Evolutionary conservation across 768 basidiomycete genomes (phyloP).

Genomic region (Lenzites betulinus): DNA sequence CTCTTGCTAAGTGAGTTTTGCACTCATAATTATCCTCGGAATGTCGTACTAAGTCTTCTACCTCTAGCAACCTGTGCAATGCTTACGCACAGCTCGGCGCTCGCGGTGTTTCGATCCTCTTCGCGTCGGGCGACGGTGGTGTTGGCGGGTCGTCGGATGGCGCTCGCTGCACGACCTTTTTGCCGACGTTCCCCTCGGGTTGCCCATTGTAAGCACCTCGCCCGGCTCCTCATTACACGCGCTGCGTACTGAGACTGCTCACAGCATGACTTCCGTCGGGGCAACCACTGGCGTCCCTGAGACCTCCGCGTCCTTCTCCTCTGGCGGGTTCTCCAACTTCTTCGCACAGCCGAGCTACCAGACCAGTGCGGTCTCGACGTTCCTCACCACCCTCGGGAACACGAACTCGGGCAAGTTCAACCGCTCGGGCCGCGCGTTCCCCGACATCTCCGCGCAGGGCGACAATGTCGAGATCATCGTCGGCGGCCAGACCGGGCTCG

Average conservation of each 20-base stretch:
- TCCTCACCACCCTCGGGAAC: slow-evolving; percentile 35
- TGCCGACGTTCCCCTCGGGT: slow-evolving; percentile 38
- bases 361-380: slow-evolving; percentile 36
- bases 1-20: slow-evolving; percentile 29
- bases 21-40: slow-evolving; percentile 41
- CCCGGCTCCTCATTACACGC: neutral
- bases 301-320: slow-evolving; percentile 34
- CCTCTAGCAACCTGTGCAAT: slow-evolving; percentile 33
- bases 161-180: slow-evolving; percentile 32
- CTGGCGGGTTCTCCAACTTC: slow-evolving; percentile 41
- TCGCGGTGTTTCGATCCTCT: slow-evolving; percentile 36
- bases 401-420: slow-evolving; percentile 33
- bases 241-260: neutral
- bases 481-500: slow-evolving; percentile 20
- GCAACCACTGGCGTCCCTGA: slow-evolving; percentile 34
- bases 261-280: slow-evolving; percentile 38
- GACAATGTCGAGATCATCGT: slow-evolving; percentile 33
- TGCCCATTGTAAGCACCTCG: slow-evolving; percentile 33
- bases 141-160: slow-evolving; percentile 31
- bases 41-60: slow-evolving; percentile 20
- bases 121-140: slow-evolving; percentile 40
- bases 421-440: slow-evolving; percentile 43
- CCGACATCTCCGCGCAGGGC: slow-evolving; percentile 46
- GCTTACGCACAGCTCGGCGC: slow-evolving; percentile 37
- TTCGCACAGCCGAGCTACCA: slow-evolving; percentile 40